Percentiles rank a stretch among this genome's conserved stretches.
Evolutionary conservation across 352 stramenopile genomes (phyloP).

Genomic region (Phytophthora megakarya): DNA sequence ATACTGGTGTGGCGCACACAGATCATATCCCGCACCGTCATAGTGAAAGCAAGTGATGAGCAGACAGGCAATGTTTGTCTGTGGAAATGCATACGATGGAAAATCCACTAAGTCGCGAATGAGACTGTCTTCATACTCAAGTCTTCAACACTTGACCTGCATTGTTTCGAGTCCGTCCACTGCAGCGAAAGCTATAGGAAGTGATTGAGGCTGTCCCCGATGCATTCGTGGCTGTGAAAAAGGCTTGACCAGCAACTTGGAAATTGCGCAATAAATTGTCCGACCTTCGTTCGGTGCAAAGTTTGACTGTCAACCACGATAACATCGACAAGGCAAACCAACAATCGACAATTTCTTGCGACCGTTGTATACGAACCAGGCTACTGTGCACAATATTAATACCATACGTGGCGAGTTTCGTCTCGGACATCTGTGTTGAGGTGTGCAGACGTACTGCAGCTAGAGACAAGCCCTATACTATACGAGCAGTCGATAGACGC

Average conservation of each 20-base stretch:
- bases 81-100: constrained; percentile 11
- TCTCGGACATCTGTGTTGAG: constrained; percentile 31
- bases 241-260: no score
- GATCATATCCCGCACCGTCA: neutral
- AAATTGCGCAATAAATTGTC: no score
- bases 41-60: constrained; percentile 7
- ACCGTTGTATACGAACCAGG: constrained; percentile 1
- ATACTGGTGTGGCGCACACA: constrained; percentile 18
- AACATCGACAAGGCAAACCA: neutral
- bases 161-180: constrained; percentile 18
- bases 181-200: neutral
- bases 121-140: constrained; percentile 14
- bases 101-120: constrained; percentile 31
- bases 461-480: constrained; percentile 18
- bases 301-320: neutral
- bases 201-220: constrained; percentile 14
- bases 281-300: neutral
- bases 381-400: no score
- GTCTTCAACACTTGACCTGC: no score
- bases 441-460: constrained; percentile 19
- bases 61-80: constrained; percentile 20
- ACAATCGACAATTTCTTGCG: constrained; percentile 13
- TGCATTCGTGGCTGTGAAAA: constrained; percentile 8
- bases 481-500: constrained; percentile 12
- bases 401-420: constrained; percentile 10